Evolutionary conservation across 106 monocot genomes (phyloP).

Genomic region (Triglochin maritima): DNA sequence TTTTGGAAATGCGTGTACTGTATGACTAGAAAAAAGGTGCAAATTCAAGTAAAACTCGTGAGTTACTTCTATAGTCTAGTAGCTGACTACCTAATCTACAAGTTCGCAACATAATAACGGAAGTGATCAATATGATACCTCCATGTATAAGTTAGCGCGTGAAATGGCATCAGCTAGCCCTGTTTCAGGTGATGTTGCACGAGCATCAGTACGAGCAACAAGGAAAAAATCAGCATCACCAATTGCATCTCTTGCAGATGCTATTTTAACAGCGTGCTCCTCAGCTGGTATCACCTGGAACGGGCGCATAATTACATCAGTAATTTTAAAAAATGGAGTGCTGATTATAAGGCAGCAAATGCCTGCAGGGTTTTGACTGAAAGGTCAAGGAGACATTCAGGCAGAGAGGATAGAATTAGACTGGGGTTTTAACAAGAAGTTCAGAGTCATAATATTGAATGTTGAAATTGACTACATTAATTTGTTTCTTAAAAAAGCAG

Average conservation of each 20-base stretch:
- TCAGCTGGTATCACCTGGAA: constrained; percentile 53
- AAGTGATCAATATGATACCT: constrained; percentile 21
- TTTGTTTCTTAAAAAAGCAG: not conserved
- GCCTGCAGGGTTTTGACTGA: too few relatives aligned
- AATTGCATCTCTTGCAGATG: constrained; percentile 56
- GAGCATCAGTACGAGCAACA: constrained; percentile 62
- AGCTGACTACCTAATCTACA: too few relatives aligned
- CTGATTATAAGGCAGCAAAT: too few relatives aligned
- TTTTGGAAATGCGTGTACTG: not conserved
- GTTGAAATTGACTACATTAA: not conserved
- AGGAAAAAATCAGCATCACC: constrained; percentile 59
- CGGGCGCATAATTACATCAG: too few relatives aligned
- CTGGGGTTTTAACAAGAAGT: too few relatives aligned
- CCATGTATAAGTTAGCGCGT: constrained; percentile 63
- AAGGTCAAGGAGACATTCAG: too few relatives aligned
- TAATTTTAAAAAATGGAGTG: too few relatives aligned
- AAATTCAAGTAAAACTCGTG: not conserved
- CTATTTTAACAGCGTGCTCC: constrained; percentile 60
- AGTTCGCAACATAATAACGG: too few relatives aligned
- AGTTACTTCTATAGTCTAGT: not conserved
- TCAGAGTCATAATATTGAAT: too few relatives aligned
- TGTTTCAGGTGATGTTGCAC: constrained; percentile 34
- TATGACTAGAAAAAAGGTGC: not conserved
- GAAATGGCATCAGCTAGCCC: constrained; percentile 50
- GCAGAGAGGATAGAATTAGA: too few relatives aligned